Conservation (phyloP, 2,329 filamentous ascomycete species). For the Cadophora malorum region DNA sequence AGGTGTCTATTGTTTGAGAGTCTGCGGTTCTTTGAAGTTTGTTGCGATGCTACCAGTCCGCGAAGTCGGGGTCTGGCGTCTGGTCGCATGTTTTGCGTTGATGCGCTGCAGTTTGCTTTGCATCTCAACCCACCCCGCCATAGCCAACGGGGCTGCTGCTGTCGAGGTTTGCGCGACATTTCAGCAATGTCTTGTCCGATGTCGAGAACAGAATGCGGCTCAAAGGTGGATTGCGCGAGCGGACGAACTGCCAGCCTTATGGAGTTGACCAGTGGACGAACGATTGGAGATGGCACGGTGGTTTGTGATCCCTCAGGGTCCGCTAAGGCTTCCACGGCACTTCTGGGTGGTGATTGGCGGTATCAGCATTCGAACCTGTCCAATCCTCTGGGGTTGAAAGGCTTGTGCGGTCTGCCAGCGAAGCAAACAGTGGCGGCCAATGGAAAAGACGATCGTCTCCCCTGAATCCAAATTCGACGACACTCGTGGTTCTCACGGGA, state of each 20-base stretch:
- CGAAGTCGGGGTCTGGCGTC: constrained; percentile 30
- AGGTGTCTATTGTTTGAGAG: constrained; percentile 14
- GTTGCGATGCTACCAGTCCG: constrained; percentile 22
- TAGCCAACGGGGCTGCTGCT: constrained; percentile 28
- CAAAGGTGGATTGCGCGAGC: constrained; percentile 20
- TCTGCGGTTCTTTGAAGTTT: constrained; percentile 2
- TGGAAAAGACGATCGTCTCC: constrained; percentile 21
- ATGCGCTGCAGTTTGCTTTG: constrained; percentile 2
- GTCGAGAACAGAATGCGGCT: constrained; percentile 31
- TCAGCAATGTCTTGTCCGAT: constrained; percentile 20
- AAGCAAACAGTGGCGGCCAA: constrained; percentile 28
- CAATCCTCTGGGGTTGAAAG: constrained; percentile 27
- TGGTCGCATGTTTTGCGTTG: constrained; percentile 27
- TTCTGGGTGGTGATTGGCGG: constrained; percentile 30
- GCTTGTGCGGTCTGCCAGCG: constrained; percentile 27
- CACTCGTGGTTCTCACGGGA: constrained; percentile 2
- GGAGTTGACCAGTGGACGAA: constrained; percentile 25
- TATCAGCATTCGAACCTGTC: constrained; percentile 10
- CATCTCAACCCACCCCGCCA: constrained; percentile 18
- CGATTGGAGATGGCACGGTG: constrained; percentile 30
- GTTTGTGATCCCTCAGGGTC: constrained; percentile 10
- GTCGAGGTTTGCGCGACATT: constrained; percentile 26
- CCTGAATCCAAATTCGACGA: constrained; percentile 23
- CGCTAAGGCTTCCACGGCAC: constrained; percentile 15
- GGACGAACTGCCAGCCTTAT: constrained; percentile 36